A percentile compares a stretch with the other conserved stretches of the same genome.
Evolutionary conservation across 129 eudicot genomes (phyloP).

Genomic region (Flaveria trinervia): DNA sequence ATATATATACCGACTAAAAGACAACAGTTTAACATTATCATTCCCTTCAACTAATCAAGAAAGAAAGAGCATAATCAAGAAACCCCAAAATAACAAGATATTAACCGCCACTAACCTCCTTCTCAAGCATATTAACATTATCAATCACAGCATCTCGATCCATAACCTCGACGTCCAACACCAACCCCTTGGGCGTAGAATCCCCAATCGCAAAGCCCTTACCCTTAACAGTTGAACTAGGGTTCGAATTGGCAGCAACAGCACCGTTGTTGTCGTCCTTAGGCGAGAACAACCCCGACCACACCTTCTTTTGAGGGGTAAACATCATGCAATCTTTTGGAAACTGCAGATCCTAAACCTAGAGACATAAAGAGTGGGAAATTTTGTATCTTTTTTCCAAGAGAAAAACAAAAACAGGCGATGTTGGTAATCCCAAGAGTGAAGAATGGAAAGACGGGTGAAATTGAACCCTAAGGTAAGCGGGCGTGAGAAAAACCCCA

Average conservation of each 20-base stretch:
- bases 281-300: slow-evolving; percentile 62
- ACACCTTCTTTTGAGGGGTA: slow-evolving; percentile 70
- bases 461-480: slow-evolving; percentile 21
- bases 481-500: slow-evolving; percentile 64
- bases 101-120: slow-evolving; percentile 54
- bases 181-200: slow-evolving; percentile 17
- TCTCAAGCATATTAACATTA: slow-evolving; percentile 59
- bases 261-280: slow-evolving; percentile 48
- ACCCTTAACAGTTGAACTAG: slow-evolving; percentile 39
- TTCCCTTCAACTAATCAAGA: slow-evolving; percentile 21
- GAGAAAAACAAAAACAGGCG: slow-evolving; percentile 3
- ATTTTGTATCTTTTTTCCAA: slow-evolving; percentile 17
- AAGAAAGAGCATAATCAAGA: slow-evolving; percentile 27
- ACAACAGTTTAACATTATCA: slow-evolving; percentile 12
- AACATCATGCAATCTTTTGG: slow-evolving; percentile 41
- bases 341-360: slow-evolving; percentile 42
- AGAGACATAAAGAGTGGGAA: slow-evolving; percentile 40
- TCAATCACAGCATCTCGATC: slow-evolving; percentile 40
- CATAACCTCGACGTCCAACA: slow-evolving; percentile 35
- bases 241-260: slow-evolving; percentile 38
- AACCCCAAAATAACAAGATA: slow-evolving; percentile 11
- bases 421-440: slow-evolving; percentile 28
- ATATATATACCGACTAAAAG: not conserved
- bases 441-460: not conserved
- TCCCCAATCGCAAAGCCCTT: slow-evolving; percentile 36